Evolutionary conservation across 345 rosid species (phyloP).

Genomic region (Eucalyptus albens): DNA sequence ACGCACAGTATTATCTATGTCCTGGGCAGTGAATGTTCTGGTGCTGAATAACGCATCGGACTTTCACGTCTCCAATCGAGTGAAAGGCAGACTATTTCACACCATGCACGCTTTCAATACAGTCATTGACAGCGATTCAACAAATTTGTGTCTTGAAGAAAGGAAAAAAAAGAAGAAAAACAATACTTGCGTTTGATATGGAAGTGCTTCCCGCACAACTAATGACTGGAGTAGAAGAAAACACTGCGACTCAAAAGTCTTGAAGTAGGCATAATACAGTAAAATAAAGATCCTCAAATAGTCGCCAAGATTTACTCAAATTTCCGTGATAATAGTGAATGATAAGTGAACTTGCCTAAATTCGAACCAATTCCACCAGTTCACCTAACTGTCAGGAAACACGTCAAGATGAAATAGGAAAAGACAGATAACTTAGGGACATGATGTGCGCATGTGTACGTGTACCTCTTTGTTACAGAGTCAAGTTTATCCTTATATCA

Average conservation of each 20-base stretch:
- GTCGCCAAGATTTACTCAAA: background rate
- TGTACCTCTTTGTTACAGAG: background rate
- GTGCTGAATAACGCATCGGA: background rate
- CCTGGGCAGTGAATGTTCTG: background rate
- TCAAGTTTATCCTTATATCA: background rate
- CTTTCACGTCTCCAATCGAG: background rate
- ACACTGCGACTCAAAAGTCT: background rate
- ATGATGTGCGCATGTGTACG: background rate
- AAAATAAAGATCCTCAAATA: background rate
- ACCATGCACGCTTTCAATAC: background rate
- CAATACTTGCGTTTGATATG: background rate
- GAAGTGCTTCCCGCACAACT: background rate
- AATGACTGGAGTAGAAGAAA: background rate
- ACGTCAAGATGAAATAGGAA: background rate
- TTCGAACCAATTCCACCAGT: background rate
- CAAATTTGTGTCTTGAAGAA: background rate
- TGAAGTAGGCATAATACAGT: background rate
- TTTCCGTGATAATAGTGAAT: background rate
- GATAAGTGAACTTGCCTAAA: background rate
- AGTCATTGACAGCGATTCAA: background rate
- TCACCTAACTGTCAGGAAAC: background rate
- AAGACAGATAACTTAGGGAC: background rate
- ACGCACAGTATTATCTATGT: background rate
- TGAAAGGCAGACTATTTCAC: background rate
- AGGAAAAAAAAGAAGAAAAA: background rate